A percentile compares a stretch with the other conserved stretches of the same genome.
phyloP scores from a whole-genome alignment of 345 rosid species.

The Acer saccharum region DNA sequence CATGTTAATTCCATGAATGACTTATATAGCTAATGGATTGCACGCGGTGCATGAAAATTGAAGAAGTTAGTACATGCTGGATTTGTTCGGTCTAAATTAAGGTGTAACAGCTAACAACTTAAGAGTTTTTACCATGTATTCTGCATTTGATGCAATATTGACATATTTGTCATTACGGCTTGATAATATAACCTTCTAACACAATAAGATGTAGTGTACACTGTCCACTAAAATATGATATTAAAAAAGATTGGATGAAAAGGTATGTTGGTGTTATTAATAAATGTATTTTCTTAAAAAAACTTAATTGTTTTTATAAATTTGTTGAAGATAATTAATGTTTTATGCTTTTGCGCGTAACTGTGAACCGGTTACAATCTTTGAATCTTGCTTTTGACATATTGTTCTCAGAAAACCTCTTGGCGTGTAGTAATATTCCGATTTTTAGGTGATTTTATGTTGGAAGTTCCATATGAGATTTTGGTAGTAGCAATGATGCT shows the following conservation, averaged over 20 bases:
- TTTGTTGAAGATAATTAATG: not conserved
- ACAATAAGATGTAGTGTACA: not conserved
- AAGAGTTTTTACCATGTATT: not conserved
- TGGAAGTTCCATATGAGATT: not conserved
- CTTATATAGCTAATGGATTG: not conserved
- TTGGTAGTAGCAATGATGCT: not conserved
- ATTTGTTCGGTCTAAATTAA: not conserved
- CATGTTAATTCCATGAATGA: not conserved
- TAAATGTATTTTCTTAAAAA: not conserved
- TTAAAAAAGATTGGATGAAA: not conserved
- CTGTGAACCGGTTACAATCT: not conserved
- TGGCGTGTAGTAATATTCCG: not conserved
- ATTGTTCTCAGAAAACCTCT: not conserved
- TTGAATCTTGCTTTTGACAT: not conserved
- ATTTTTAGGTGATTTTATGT: not conserved
- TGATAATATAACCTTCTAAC: not conserved
- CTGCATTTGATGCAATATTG: constrained; percentile 1
- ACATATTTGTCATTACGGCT: not conserved
- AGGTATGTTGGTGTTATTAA: not conserved
- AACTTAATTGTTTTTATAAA: not conserved
- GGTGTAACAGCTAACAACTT: not conserved
- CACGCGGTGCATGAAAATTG: not conserved
- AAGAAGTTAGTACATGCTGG: not conserved
- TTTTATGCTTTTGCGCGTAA: not conserved
- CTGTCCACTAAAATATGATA: not conserved